Percentiles rank a stretch among this genome's conserved stretches.
Evolutionary conservation across 805 yeast species (phyloP).

Genomic region (Wickerhamiella galacta): DNA sequence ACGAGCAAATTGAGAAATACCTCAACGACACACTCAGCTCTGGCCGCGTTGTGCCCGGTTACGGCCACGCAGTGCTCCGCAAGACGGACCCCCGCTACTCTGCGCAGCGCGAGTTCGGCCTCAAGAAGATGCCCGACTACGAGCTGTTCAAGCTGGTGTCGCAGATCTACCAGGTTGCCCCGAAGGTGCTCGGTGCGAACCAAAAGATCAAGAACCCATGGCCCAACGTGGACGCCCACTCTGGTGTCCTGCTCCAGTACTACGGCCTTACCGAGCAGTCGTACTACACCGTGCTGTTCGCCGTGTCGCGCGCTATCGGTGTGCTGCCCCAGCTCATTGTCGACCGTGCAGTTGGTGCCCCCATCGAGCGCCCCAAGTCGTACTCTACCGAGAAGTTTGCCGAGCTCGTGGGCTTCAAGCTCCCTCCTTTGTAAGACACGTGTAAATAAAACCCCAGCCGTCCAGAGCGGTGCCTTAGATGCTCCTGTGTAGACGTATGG

Average conservation of each 20-base stretch:
- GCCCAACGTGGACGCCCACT: constrained; percentile 83
- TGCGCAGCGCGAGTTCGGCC: constrained; percentile 72
- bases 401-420: constrained; percentile 28
- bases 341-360: constrained; percentile 67
- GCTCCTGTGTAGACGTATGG: background rate
- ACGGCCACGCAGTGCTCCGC: constrained; percentile 78
- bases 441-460: too few relatives aligned
- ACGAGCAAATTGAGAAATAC: constrained; percentile 54
- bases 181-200: constrained; percentile 61
- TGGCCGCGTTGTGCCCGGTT: constrained; percentile 79
- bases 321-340: constrained; percentile 71
- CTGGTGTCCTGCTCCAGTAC: constrained; percentile 72
- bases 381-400: constrained; percentile 87
- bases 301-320: constrained; percentile 78
- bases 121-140: constrained; percentile 57
- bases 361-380: constrained; percentile 82
- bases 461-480: too few relatives aligned
- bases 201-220: constrained; percentile 88
- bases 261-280: constrained; percentile 70
- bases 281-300: constrained; percentile 74
- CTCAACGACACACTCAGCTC: constrained; percentile 64
- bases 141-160: constrained; percentile 65
- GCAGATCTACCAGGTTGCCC: constrained; percentile 66
- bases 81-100: constrained; percentile 79
- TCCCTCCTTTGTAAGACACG: too few relatives aligned